Evolutionary conservation across 306 rosid species (phyloP).

Genomic region (Cercis canadensis): DNA sequence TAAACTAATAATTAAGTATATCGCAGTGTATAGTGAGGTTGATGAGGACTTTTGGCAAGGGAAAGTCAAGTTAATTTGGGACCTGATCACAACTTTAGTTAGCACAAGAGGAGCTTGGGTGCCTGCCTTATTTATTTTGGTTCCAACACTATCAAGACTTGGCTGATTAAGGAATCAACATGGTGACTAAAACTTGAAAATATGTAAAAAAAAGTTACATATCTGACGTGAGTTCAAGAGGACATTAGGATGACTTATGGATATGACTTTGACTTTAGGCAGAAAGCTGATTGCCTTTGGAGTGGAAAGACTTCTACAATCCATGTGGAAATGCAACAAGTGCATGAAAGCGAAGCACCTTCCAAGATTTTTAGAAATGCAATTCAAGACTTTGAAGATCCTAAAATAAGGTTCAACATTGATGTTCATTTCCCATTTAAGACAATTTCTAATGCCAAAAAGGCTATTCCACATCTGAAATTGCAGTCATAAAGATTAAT

Average conservation of each 20-base stretch:
- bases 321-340: slow-evolving; percentile 5
- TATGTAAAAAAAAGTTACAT: not conserved
- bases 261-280: slow-evolving; percentile 3
- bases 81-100: slow-evolving; percentile 5
- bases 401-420: not conserved
- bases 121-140: not conserved
- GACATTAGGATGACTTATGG: not conserved
- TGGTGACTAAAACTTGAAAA: not conserved
- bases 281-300: slow-evolving; percentile 35
- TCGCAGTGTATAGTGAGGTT: not conserved
- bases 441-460: slow-evolving; percentile 1
- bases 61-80: slow-evolving; percentile 19
- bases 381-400: not conserved
- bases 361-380: slow-evolving; percentile 9
- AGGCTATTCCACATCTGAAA: too few relatives aligned
- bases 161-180: slow-evolving; percentile 34
- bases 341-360: slow-evolving; percentile 11
- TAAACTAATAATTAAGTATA: too few relatives aligned
- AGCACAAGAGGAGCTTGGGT: not conserved
- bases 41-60: not conserved
- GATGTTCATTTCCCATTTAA: not conserved
- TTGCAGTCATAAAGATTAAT: too few relatives aligned
- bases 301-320: not conserved
- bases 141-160: not conserved
- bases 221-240: not conserved